These are phyloP conservation scores for Tremellales sp. DNA, from an alignment of 1,284 basidiomycete species.

Conservation along the genomic window DNA sequence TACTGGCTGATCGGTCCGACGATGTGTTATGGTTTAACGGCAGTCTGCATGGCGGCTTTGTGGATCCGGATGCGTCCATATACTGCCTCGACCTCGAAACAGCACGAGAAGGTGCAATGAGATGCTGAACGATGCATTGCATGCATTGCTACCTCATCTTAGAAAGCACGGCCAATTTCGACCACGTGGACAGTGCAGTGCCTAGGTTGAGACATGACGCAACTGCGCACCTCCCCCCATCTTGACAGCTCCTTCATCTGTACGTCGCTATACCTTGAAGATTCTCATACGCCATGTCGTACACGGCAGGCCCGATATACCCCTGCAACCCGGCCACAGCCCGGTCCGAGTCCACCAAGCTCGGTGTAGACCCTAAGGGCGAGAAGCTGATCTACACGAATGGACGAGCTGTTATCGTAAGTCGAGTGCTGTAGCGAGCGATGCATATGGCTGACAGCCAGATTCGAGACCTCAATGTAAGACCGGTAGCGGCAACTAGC, in stretches of 20 bases:
- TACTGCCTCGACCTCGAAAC: too few species aligned
- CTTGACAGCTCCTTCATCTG: too few species aligned
- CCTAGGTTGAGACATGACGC: too few species aligned
- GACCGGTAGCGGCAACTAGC: slow-evolving; percentile 3
- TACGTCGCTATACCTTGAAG: too few species aligned
- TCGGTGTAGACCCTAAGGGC: slow-evolving; percentile 65
- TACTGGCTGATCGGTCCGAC: slow-evolving; percentile 64
- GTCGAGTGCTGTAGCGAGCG: slow-evolving; percentile 16
- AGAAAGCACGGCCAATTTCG: too few species aligned
- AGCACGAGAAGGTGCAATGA: too few species aligned
- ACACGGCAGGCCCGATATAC: slow-evolving; percentile 53
- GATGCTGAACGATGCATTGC: too few species aligned
- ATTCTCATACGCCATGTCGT: slow-evolving; percentile 24
- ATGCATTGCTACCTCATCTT: too few species aligned
- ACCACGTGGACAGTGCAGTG: too few species aligned
- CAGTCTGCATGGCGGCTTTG: slow-evolving; percentile 29
- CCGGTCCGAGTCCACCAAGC: slow-evolving; percentile 62
- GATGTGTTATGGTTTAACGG: slow-evolving; percentile 65
- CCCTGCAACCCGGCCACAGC: slow-evolving; percentile 71
- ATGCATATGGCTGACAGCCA: slow-evolving; percentile 26
- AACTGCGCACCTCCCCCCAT: too few species aligned
- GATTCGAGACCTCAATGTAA: slow-evolving; percentile 62
- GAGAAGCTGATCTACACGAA: slow-evolving; percentile 83
- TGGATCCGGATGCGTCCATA: slow-evolving; percentile 4
- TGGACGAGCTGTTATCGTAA: slow-evolving; percentile 80